Percentiles rank a stretch among this genome's conserved stretches.
Evolutionary conservation across 208 protist species (phyloP).

Genomic region (Blechomonas ayalai): DNA sequence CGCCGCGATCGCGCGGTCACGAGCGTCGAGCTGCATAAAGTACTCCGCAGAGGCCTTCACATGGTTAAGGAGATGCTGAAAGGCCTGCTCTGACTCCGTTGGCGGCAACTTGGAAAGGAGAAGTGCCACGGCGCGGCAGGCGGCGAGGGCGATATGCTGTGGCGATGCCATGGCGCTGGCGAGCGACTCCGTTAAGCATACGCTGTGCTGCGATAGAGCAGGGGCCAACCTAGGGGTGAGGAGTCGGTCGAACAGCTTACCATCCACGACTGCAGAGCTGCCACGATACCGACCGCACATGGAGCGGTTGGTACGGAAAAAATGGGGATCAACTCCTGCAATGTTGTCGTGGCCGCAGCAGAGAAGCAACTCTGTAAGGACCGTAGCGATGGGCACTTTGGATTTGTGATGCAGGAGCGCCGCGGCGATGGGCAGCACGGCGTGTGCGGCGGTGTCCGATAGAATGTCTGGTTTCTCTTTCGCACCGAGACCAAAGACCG

Average conservation of each 20-base stretch:
- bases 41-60: constrained; percentile 33
- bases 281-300: constrained; percentile 12
- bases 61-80: constrained; percentile 23
- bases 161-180: constrained; percentile 8
- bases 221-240: constrained; percentile 3
- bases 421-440: constrained; percentile 26
- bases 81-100: constrained; percentile 23
- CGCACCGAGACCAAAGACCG: constrained; percentile 51
- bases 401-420: constrained; percentile 41
- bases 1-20: constrained; percentile 70
- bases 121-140: constrained; percentile 63
- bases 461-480: constrained; percentile 40
- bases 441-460: constrained; percentile 21
- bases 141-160: constrained; percentile 46
- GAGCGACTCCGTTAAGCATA: constrained; percentile 29
- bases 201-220: constrained; percentile 30
- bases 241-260: constrained; percentile 1
- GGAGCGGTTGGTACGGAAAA: constrained; percentile 23
- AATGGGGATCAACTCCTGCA: constrained; percentile 57
- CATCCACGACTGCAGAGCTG: constrained; percentile 6
- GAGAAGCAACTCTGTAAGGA: constrained; percentile 55
- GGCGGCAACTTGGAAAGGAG: constrained; percentile 28
- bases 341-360: constrained; percentile 76
- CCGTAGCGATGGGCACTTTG: constrained; percentile 16
- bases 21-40: constrained; percentile 43